These are phyloP conservation scores for Stentor roeselii DNA, from an alignment of 73 alveolate genomes.

Conservation along the genomic window DNA sequence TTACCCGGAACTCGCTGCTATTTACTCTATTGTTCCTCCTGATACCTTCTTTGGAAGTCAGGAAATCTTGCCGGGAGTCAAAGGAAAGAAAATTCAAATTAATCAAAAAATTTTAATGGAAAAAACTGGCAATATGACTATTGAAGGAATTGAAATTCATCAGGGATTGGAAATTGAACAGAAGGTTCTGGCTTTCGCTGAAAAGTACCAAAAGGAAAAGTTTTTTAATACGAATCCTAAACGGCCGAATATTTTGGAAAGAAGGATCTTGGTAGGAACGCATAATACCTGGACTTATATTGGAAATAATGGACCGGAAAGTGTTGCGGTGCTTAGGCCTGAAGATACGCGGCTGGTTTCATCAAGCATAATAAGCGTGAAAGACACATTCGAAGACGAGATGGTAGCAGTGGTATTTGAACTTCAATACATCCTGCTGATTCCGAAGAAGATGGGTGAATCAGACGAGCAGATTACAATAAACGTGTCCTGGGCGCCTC, in stretches of 20 bases:
- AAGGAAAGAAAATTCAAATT: not conserved
- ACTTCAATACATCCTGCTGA: not conserved
- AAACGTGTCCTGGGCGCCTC: conserved; percentile 16
- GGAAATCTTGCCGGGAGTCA: conserved; percentile 13
- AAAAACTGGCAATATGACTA: not conserved
- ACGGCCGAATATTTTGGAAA: not conserved
- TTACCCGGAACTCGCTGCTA: not conserved
- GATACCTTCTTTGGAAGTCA: conserved; percentile 11
- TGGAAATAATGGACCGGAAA: conserved; percentile 8
- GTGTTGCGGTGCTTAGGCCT: conserved; percentile 10
- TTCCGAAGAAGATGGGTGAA: not conserved
- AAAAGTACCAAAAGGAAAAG: not conserved
- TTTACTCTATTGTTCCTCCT: not conserved
- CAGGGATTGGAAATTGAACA: not conserved
- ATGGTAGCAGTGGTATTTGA: conserved; percentile 6
- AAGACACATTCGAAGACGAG: not conserved
- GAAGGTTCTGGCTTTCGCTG: not conserved
- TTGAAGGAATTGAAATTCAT: not conserved
- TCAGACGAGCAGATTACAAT: conserved; percentile 4
- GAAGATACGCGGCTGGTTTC: conserved; percentile 11
- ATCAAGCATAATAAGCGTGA: not conserved
- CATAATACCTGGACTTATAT: conserved; percentile 5
- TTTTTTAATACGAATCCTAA: not conserved
- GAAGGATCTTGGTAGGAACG: not conserved
- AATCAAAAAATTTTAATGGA: not conserved